phyloP scores from a whole-genome alignment of 495 filamentous ascomycete genomes.

The Bacidia rubella region DNA sequence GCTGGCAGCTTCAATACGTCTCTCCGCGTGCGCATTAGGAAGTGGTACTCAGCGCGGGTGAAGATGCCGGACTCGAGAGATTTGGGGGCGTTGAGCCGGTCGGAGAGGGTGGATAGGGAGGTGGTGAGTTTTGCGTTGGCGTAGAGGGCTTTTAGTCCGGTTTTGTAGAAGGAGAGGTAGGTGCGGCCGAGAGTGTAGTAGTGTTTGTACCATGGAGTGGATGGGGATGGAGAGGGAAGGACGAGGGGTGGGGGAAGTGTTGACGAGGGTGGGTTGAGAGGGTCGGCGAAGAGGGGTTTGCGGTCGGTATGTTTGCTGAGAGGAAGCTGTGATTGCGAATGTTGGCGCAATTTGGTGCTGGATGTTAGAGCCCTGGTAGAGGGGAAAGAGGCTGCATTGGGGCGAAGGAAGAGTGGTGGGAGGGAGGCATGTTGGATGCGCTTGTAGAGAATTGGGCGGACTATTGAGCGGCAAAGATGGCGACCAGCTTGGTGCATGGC shows the following conservation, averaged over 20 bases:
- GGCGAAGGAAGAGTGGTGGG: too few species aligned
- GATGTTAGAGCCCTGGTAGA: too few species aligned
- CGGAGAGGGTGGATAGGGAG: constrained; percentile 25
- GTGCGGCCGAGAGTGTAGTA: constrained; percentile 31
- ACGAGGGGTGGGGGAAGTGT: constrained; percentile 14
- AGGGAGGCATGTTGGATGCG: too few species aligned
- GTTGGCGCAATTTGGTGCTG: too few species aligned
- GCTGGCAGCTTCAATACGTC: constrained; percentile 63
- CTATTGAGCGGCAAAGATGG: too few species aligned
- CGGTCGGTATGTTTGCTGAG: neutral
- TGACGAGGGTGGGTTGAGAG: constrained; percentile 13
- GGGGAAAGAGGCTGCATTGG: too few species aligned
- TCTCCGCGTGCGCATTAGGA: constrained; percentile 47
- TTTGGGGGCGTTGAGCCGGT: constrained; percentile 20
- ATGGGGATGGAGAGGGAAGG: constrained; percentile 9
- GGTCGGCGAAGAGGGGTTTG: constrained; percentile 3
- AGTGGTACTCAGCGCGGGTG: constrained; percentile 48
- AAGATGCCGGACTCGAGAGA: constrained; percentile 27
- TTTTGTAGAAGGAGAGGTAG: constrained; percentile 69
- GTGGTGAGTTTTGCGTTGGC: constrained; percentile 35
- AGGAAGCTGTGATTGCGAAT: neutral
- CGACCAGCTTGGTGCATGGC: too few species aligned
- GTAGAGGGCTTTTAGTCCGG: constrained; percentile 56
- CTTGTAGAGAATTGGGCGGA: too few species aligned
- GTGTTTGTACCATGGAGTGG: constrained; percentile 9